Evolutionary conservation across 139 green algal species (phyloP).

Genomic region (Picochlorum sp.): DNA sequence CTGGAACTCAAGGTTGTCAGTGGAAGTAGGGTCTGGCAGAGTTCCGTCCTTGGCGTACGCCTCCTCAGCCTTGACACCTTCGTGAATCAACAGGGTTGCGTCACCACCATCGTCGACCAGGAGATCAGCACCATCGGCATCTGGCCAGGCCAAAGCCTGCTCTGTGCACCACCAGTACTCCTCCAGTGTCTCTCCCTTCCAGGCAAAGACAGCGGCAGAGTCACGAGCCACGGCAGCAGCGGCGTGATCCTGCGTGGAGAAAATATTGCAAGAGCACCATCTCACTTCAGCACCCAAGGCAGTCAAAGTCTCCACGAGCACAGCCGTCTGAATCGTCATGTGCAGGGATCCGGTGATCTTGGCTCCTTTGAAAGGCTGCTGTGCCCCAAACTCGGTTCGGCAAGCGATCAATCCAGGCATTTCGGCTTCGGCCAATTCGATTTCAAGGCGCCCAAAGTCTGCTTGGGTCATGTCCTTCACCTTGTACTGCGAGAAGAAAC

Average conservation of each 20-base stretch:
- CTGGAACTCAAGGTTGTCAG: conserved; percentile 97
- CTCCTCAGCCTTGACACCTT: conserved; percentile 92
- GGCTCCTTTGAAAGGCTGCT: conserved; percentile 86
- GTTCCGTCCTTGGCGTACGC: conserved; percentile 83
- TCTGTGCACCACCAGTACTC: conserved; percentile 99
- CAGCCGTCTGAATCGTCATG: conserved; percentile 99
- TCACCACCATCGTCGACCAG: conserved; percentile 98
- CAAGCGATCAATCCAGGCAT: conserved; percentile 95
- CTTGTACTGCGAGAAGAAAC: conserved; percentile 70
- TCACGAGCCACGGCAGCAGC: conserved; percentile 94
- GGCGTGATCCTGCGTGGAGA: conserved; percentile 97
- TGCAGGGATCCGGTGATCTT: conserved; percentile 94
- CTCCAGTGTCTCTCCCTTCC: conserved; percentile 99
- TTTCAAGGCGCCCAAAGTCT: conserved; percentile 98
- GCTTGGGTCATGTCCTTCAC: conserved; percentile 90
- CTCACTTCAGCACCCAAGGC: conserved; percentile 90
- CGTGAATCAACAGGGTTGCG: conserved; percentile 97
- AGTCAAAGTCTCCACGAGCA: conserved; percentile 97
- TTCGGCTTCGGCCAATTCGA: conserved; percentile 96
- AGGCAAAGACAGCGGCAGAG: conserved; percentile 91
- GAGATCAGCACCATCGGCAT: conserved; percentile 76
- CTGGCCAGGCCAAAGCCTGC: conserved; percentile 81
- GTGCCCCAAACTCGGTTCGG: conserved; percentile 83
- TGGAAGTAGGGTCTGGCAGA: conserved; percentile 84
- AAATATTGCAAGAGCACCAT: conserved; percentile 99